Conservation (phyloP, 2,329 filamentous ascomycete species). For the Xylaria arbuscula region DNA sequence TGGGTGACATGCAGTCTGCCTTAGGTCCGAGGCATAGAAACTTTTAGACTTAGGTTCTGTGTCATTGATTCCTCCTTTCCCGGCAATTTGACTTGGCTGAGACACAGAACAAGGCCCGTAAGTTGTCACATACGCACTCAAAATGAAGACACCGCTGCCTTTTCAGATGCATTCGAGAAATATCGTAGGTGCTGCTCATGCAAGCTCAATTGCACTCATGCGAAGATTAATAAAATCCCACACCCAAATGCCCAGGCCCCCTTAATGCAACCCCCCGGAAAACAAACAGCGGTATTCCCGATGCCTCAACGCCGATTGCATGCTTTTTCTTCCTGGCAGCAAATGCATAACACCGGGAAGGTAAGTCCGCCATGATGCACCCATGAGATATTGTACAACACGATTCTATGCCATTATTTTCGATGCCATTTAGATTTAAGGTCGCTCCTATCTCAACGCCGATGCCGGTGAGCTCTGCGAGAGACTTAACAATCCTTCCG, state of each 20-base stretch:
- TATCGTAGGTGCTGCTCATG: constrained; percentile 11
- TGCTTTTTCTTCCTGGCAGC: constrained; percentile 21
- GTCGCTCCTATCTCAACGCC: constrained; percentile 20
- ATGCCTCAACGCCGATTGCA: constrained; percentile 32
- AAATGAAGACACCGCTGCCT: background rate
- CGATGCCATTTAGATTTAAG: no score
- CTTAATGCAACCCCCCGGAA: constrained; percentile 13
- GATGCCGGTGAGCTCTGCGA: constrained; percentile 48
- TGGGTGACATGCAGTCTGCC: background rate
- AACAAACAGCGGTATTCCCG: background rate
- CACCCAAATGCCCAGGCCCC: constrained; percentile 1
- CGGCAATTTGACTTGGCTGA: background rate
- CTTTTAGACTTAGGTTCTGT: background rate
- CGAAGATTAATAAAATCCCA: background rate
- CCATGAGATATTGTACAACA: constrained; percentile 27
- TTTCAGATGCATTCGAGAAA: constrained; percentile 4
- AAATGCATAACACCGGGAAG: constrained; percentile 17
- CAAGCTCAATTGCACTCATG: constrained; percentile 2
- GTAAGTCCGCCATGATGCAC: constrained; percentile 8
- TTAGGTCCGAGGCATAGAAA: background rate
- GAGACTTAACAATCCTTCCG: constrained; percentile 64
- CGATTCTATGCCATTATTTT: constrained; percentile 1
- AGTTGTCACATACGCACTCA: background rate
- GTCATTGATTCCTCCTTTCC: background rate
- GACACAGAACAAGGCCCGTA: background rate